These are phyloP conservation scores for Coemansia sp. DNA, from an alignment of 192 early-diverging fungal species.

Conservation along the genomic window DNA sequence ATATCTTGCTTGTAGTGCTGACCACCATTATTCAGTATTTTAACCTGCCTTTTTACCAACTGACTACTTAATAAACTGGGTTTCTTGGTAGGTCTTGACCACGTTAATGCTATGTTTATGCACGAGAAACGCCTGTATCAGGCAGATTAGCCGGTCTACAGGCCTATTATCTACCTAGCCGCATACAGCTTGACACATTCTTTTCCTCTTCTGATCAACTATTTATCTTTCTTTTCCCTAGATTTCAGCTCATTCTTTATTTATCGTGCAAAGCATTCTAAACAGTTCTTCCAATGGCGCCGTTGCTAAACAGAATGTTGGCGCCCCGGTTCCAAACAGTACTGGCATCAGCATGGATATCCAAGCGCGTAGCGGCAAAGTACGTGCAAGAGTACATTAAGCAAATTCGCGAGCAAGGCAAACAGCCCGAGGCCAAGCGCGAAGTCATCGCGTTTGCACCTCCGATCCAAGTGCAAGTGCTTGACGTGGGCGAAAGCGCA, in stretches of 20 bases:
- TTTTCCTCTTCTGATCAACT: background rate
- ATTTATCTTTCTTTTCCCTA: background rate
- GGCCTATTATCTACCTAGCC: too few relatives aligned
- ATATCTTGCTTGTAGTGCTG: too few relatives aligned
- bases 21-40: too few relatives aligned
- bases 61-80: too few relatives aligned
- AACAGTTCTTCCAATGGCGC: background rate
- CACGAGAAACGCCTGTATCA: too few relatives aligned
- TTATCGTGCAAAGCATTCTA: too few relatives aligned
- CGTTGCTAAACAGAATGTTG: conserved; percentile 17
- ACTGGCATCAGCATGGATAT: conserved; percentile 54
- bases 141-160: too few relatives aligned
- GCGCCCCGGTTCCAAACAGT: conserved; percentile 46
- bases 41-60: too few relatives aligned
- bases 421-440: background rate
- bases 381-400: conserved; percentile 48
- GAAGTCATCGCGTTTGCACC: conserved; percentile 35
- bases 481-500: conserved; percentile 9
- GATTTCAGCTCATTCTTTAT: conserved; percentile 1
- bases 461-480: conserved; percentile 52
- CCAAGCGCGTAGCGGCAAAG: conserved; percentile 43
- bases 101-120: too few relatives aligned
- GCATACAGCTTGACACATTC: background rate
- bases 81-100: too few relatives aligned
- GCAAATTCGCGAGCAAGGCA: conserved; percentile 19